Conservation (phyloP, 164 flowering plant genomes). For the Sextonia rubra region DNA sequence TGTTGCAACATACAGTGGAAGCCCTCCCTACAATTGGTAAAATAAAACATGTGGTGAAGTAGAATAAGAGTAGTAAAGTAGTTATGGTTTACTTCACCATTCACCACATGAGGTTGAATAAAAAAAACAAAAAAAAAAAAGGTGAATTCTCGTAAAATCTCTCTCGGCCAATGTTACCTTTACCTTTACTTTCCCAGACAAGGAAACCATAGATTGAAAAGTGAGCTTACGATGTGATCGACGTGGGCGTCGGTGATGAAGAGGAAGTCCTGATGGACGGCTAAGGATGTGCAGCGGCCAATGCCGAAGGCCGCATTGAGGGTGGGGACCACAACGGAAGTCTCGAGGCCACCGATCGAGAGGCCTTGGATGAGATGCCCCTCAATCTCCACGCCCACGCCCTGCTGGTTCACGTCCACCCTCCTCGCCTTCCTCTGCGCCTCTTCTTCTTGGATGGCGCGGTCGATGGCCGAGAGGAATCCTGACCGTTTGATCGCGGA, state of each 20-base stretch:
- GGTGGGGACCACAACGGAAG: constrained; percentile 81
- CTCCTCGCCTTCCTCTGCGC: constrained; percentile 82
- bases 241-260: constrained; percentile 96
- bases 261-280: constrained; percentile 34
- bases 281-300: constrained; percentile 64
- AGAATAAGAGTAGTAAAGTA: too few species aligned
- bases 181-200: too few species aligned
- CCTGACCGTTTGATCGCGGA: constrained; percentile 38
- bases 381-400: constrained; percentile 61
- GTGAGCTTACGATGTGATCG: constrained; percentile 68
- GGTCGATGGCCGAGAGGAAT: constrained; percentile 48
- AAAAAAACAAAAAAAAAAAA: too few species aligned
- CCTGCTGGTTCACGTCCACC: constrained; percentile 60
- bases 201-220: too few species aligned
- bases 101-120: too few species aligned
- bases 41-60: too few species aligned
- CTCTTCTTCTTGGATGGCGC: constrained; percentile 42
- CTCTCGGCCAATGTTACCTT: too few species aligned
- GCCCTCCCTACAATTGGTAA: constrained; percentile 69
- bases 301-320: constrained; percentile 84
- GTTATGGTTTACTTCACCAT: too few species aligned
- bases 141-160: too few species aligned
- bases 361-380: constrained; percentile 72
- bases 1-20: constrained; percentile 97
- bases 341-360: constrained; percentile 89